Base-by-base conservation (phyloP, 169 alveolate genomes). In the Plasmodium cynomolgi region DNA sequence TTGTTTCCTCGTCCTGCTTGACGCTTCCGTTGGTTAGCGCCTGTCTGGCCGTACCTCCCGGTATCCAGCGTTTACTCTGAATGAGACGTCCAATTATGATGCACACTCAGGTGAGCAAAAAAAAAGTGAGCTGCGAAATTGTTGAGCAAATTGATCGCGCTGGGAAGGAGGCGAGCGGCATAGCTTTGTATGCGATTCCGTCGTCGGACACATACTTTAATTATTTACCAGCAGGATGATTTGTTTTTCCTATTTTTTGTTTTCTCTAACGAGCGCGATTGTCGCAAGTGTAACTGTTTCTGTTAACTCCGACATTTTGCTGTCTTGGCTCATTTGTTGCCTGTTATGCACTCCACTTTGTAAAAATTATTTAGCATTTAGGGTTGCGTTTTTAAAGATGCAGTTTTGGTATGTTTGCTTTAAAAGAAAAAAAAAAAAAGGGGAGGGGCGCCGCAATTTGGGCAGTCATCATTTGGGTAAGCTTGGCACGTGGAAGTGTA, bases 351-450 rank as follows among this genome's bases (percentile, higher is more conserved):
- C 41, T 44, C 56, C 20, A 73, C 77, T 31, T 74, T 71, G 47
- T 6, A 80, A 80, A 74, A 90, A 90, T 41, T 79, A 88, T 88
- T 88, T 37, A 79, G 81, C 81, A 80, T 73, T 47, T 88, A 50
- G 47, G 71, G 72, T 20, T 75, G 3, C 6, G 26, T 37, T 88
- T 54, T 39, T 34, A 84, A 84, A 26, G 33, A 7, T 33, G 83
- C 23, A n/a, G 56, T 54, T 83, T 29, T 56, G 26, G 44, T 71
- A 26, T 13, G 47, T 58, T 34, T 62, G 13, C 47, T 58, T 75
- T 8, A 75, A 44, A 75, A 68, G 3, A 11, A 7, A 23, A 68
- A 20, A 68, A 68, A 68, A 68, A 68, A 68, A 20, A 7, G 41
- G n/a, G 29, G 3, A 1, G 72, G 1, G 0, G 72, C 6, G 23